Evolutionary conservation across 2,329 filamentous ascomycete species (phyloP).

Genomic region (Trichoderma sp.): DNA sequence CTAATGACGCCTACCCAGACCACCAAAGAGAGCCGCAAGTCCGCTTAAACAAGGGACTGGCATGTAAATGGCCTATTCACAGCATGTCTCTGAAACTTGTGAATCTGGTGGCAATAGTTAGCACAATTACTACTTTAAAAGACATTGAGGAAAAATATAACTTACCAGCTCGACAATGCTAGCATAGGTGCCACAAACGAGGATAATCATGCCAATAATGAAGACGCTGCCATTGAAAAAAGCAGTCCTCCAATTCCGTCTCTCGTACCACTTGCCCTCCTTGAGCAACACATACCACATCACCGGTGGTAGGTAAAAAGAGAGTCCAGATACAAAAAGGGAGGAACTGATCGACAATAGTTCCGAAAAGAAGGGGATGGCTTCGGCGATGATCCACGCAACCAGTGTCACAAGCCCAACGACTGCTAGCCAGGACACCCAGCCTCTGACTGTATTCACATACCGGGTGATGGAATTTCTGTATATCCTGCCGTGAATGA

Average conservation of each 20-base stretch:
- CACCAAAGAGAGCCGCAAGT: neutral
- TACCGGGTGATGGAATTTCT: slow-evolving; percentile 45
- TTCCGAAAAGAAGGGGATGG: slow-evolving; percentile 70
- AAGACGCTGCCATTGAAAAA: slow-evolving; percentile 30
- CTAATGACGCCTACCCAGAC: neutral
- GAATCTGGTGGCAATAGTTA: neutral
- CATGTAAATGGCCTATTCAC: neutral
- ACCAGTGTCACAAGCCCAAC: slow-evolving; percentile 58
- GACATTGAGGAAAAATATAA: neutral
- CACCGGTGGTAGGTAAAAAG: slow-evolving; percentile 41
- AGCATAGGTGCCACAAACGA: slow-evolving; percentile 31
- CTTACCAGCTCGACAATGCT: slow-evolving; percentile 33
- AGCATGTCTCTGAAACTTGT: neutral
- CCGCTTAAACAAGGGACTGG: neutral
- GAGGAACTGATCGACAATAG: slow-evolving; percentile 57
- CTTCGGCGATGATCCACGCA: slow-evolving; percentile 71
- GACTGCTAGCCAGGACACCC: slow-evolving; percentile 59
- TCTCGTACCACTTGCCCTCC: slow-evolving; percentile 30
- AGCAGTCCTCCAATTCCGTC: slow-evolving; percentile 29
- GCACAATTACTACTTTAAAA: neutral
- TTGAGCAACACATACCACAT: slow-evolving; percentile 43
- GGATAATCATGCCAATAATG: slow-evolving; percentile 29
- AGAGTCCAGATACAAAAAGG: slow-evolving; percentile 47
- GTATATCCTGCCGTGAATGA: slow-evolving; percentile 48
- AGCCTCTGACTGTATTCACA: slow-evolving; percentile 51